Conservation (phyloP, 345 rosid species). For the Passiflora organensis region DNA sequence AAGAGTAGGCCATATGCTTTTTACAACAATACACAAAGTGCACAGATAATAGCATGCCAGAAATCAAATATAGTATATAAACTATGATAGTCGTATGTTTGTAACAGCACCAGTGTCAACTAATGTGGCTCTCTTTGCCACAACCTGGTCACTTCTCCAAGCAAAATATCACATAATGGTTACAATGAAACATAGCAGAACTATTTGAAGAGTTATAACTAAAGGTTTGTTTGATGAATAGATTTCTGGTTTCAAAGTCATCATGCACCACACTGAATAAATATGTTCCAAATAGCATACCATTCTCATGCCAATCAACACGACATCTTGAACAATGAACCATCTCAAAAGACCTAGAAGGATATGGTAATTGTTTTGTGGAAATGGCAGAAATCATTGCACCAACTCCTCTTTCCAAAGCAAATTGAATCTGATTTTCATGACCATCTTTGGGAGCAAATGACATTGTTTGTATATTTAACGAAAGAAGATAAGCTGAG, state of each 20-base stretch:
- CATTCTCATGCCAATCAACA: conserved; percentile 91
- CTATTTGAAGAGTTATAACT: background rate
- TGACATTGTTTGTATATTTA: conserved; percentile 84
- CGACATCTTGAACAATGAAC: conserved; percentile 97
- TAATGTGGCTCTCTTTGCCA: no score
- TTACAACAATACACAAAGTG: no score
- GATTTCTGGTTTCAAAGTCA: background rate
- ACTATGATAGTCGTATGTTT: no score
- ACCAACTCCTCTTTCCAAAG: conserved; percentile 82
- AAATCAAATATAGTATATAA: no score
- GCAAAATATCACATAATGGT: no score
- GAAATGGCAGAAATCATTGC: conserved; percentile 85
- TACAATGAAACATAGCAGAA: background rate
- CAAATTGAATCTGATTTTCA: conserved; percentile 98
- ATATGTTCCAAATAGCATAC: conserved; percentile 40
- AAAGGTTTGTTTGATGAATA: background rate
- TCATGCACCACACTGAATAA: background rate
- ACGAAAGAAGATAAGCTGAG: conserved; percentile 81
- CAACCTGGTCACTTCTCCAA: no score
- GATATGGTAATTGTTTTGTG: conserved; percentile 85
- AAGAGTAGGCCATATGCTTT: no score
- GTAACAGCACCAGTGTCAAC: no score
- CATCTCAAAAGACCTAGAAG: conserved; percentile 88
- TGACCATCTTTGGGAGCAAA: conserved; percentile 93
- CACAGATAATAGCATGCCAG: no score